Percentiles rank a stretch among this genome's conserved stretches.
Evolutionary conservation across 176 grass and related monocot species (phyloP).

Genomic region (Chloris gayana): DNA sequence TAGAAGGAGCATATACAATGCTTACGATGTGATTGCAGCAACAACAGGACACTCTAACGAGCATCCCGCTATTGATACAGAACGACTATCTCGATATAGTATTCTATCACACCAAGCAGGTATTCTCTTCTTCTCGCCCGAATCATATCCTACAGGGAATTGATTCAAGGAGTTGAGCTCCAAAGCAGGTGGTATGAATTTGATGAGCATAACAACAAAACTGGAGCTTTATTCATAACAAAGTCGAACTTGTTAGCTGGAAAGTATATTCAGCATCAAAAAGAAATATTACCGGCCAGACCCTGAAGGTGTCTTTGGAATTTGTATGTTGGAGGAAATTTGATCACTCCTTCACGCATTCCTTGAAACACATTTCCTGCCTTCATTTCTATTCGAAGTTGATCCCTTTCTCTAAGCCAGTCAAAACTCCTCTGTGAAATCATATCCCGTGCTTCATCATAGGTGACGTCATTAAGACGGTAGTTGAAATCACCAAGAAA

Average conservation of each 20-base stretch:
- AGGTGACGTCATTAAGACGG: slow-evolving; percentile 82
- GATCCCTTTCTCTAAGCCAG: slow-evolving; percentile 98
- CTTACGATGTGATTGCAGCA: slow-evolving; percentile 81
- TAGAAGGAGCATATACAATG: slow-evolving; percentile 33
- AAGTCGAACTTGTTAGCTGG: slow-evolving; percentile 12
- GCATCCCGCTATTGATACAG: slow-evolving; percentile 62
- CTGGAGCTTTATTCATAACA: not conserved
- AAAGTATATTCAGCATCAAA: slow-evolving; percentile 11
- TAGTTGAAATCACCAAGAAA: slow-evolving; percentile 99
- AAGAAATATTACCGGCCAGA: slow-evolving; percentile 68
- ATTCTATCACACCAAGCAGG: slow-evolving; percentile 98
- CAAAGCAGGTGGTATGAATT: slow-evolving; percentile 36
- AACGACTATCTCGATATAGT: slow-evolving; percentile 90
- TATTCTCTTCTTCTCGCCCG: slow-evolving; percentile 95
- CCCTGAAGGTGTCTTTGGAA: slow-evolving; percentile 82
- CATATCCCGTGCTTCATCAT: slow-evolving; percentile 98
- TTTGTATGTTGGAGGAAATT: slow-evolving; percentile 98
- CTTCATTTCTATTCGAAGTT: slow-evolving; percentile 86
- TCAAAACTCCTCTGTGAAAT: slow-evolving; percentile 94
- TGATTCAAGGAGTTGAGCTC: slow-evolving; percentile 23
- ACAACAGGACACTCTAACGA: slow-evolving; percentile 88
- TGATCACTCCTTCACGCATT: slow-evolving; percentile 91
- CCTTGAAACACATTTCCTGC: slow-evolving; percentile 94
- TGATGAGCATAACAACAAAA: not conserved
- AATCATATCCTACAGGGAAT: slow-evolving; percentile 83